phyloP scores from a whole-genome alignment of 108 stramenopile genomes.

The Schizochytrium sp. region DNA sequence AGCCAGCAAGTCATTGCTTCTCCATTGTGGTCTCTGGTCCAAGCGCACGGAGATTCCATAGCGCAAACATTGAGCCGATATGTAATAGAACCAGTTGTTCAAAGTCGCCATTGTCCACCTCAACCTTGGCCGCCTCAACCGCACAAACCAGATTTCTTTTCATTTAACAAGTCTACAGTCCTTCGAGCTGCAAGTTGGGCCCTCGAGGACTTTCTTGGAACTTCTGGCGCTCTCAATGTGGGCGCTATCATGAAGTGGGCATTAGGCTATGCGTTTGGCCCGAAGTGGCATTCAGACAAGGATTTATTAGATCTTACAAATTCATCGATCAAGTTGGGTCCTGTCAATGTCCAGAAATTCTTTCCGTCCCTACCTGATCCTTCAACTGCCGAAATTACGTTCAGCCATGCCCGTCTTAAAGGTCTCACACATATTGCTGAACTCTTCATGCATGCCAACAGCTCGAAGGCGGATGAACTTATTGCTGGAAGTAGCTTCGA shows the following conservation, averaged over 20 bases:
- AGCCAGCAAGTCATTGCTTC: neutral
- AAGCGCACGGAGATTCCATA: neutral
- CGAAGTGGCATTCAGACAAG: neutral
- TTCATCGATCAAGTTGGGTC: neutral
- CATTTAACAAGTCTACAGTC: neutral
- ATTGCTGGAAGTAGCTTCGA: no score
- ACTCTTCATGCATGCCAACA: neutral
- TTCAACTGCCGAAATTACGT: neutral
- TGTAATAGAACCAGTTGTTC: neutral
- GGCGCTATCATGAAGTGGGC: neutral
- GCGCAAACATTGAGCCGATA: conserved; percentile 10
- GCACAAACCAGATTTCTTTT: neutral
- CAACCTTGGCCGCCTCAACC: neutral
- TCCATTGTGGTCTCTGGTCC: conserved; percentile 14
- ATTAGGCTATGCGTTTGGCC: conserved; percentile 43
- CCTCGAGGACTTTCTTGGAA: conserved; percentile 4
- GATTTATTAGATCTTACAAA: neutral
- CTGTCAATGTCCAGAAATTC: neutral
- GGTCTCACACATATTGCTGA: neutral
- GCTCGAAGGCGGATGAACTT: neutral
- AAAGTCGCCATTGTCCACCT: neutral
- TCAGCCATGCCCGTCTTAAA: neutral
- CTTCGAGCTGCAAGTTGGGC: neutral
- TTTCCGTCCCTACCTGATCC: conserved; percentile 32
- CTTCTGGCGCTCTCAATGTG: conserved; percentile 4